A percentile compares a stretch with the other conserved stretches of the same genome.
These are phyloP conservation scores for Thraustotheca clavata DNA, from an alignment of 352 stramenopile genomes.

Conservation along the genomic window DNA sequence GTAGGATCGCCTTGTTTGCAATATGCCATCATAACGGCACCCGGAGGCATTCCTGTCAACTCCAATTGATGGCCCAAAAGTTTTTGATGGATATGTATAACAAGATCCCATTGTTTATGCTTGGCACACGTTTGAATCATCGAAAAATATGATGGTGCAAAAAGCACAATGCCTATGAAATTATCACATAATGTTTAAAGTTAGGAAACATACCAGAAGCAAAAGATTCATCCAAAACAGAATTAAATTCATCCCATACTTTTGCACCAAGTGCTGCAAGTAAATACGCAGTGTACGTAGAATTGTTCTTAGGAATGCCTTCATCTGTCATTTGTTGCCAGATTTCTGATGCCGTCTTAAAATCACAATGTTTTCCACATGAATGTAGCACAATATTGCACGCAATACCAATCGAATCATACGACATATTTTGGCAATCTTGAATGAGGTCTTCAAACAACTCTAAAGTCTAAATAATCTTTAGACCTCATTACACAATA, in stretches of 20 bases:
- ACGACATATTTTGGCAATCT: constrained; percentile 56
- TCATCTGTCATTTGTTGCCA: constrained; percentile 45
- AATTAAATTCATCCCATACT: constrained; percentile 34
- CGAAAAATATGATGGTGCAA: constrained; percentile 70
- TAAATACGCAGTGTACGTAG: constrained; percentile 69
- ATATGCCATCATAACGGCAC: constrained; percentile 65
- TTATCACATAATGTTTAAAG: too few relatives aligned
- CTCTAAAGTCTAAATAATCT: constrained; percentile 35
- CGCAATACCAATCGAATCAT: constrained; percentile 36
- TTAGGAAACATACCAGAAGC: constrained; percentile 49
- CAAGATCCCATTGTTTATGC: constrained; percentile 55
- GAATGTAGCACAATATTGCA: constrained; percentile 85
- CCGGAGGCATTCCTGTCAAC: constrained; percentile 46
- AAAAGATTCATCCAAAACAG: constrained; percentile 22
- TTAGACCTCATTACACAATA: not conserved
- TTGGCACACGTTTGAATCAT: constrained; percentile 71
- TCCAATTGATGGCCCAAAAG: constrained; percentile 37
- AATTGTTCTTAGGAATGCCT: constrained; percentile 25
- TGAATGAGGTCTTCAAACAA: constrained; percentile 83
- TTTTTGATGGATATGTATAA: constrained; percentile 48
- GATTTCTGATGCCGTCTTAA: constrained; percentile 57
- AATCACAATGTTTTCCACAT: constrained; percentile 60
- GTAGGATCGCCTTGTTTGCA: constrained; percentile 38
- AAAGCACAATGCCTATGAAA: constrained; percentile 44
- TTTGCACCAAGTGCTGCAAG: constrained; percentile 73